Conservation (phyloP, 140 eudicot species). For the Bidens hawaiensis region DNA sequence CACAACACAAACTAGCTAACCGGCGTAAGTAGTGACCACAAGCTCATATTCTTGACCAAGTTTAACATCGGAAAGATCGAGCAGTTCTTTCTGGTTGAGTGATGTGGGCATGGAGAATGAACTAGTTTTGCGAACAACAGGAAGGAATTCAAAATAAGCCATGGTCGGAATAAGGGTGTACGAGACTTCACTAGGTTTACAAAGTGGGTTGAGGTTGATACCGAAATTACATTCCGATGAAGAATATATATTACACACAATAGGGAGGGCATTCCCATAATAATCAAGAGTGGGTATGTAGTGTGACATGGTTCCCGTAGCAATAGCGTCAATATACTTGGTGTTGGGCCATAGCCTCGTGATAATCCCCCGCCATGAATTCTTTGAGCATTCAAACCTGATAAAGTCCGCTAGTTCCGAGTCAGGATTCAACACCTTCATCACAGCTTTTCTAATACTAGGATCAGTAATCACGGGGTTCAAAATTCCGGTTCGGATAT, state of each 20-base stretch:
- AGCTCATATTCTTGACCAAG: no score
- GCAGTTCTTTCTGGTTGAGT: slow-evolving; percentile 69
- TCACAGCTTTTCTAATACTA: slow-evolving; percentile 63
- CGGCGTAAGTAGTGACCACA: no score
- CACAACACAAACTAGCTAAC: no score
- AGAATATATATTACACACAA: slow-evolving; percentile 90
- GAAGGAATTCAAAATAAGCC: slow-evolving; percentile 82
- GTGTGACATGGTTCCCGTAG: no score
- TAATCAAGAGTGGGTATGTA: no score
- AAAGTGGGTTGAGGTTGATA: slow-evolving; percentile 82
- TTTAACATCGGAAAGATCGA: slow-evolving; percentile 71
- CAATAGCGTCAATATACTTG: no score
- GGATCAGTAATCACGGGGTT: no score
- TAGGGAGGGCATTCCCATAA: slow-evolving; percentile 81
- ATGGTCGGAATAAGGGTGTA: slow-evolving; percentile 86
- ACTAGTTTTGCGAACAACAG: slow-evolving; percentile 45
- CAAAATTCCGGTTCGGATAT: no score
- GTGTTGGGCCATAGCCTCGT: no score
- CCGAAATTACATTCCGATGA: slow-evolving; percentile 90
- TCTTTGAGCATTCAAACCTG: slow-evolving; percentile 56
- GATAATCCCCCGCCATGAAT: slow-evolving; percentile 83
- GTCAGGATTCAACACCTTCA: slow-evolving; percentile 56
- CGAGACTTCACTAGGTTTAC: slow-evolving; percentile 79
- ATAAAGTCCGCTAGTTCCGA: slow-evolving; percentile 56
- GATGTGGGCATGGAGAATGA: slow-evolving; percentile 42